Evolutionary conservation across 768 basidiomycete species (phyloP).

Genomic region (Suillus paluster): DNA sequence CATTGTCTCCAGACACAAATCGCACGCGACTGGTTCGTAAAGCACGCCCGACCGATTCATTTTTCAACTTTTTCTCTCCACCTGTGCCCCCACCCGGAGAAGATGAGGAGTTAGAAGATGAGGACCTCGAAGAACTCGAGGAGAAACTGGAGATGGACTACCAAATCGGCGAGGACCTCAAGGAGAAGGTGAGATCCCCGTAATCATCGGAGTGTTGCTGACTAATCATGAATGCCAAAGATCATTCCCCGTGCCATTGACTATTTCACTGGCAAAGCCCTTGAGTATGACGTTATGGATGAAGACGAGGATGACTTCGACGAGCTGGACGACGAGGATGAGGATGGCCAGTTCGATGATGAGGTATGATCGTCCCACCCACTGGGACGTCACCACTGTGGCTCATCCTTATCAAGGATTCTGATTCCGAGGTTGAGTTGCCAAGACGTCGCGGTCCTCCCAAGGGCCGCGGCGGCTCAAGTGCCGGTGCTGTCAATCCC

Average conservation of each 20-base stretch:
- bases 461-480: conserved; percentile 55
- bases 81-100: conserved; percentile 76
- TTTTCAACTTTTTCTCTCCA: conserved; percentile 98
- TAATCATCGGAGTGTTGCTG: conserved; percentile 3
- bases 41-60: conserved; percentile 89
- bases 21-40: conserved; percentile 84
- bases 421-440: conserved; percentile 68
- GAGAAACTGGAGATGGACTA: conserved; percentile 96
- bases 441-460: conserved; percentile 63
- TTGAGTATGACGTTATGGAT: conserved; percentile 72
- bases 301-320: conserved; percentile 65
- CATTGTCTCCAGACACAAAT: conserved; percentile 64
- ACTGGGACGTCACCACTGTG: conserved; percentile 19
- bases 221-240: conserved; percentile 41
- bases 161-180: conserved; percentile 97
- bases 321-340: conserved; percentile 54
- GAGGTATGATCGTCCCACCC: conserved; percentile 46
- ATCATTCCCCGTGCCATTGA: conserved; percentile 95
- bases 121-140: conserved; percentile 89
- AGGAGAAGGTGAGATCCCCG: conserved; percentile 76
- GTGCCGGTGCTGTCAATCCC: conserved; percentile 52
- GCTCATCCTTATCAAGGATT: conserved; percentile 49
- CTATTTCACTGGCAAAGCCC: conserved; percentile 96
- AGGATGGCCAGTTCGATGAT: conserved; percentile 61
- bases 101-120: conserved; percentile 73